Percentiles rank a stretch among this genome's conserved stretches.
Conservation (phyloP, 352 stramenopile species). For the Pythium plurisporium region DNA sequence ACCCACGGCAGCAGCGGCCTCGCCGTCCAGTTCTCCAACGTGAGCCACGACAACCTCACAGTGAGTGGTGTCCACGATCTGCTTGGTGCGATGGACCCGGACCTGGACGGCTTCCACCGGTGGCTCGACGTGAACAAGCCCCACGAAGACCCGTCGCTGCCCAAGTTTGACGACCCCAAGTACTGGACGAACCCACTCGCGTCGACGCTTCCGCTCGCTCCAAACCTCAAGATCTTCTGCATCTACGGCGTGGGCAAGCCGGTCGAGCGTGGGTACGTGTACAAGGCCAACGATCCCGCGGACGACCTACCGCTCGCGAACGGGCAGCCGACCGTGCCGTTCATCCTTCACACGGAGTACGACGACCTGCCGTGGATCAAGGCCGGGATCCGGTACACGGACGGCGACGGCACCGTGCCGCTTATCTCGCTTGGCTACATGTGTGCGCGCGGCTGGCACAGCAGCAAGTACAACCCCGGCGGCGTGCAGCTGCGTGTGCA, state of each 20-base stretch:
- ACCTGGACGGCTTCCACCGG: conserved; percentile 39
- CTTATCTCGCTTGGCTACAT: conserved; percentile 94
- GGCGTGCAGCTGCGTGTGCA: conserved; percentile 82
- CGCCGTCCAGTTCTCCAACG: conserved; percentile 54
- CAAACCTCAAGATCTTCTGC: conserved; percentile 93
- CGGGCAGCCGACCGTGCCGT: conserved; percentile 50
- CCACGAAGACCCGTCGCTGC: conserved; percentile 32
- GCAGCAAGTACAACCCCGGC: conserved; percentile 82
- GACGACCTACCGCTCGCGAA: conserved; percentile 31
- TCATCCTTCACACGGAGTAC: conserved; percentile 56
- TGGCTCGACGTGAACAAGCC: conserved; percentile 43
- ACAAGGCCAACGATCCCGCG: conserved; percentile 40
- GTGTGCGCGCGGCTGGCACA: conserved; percentile 86
- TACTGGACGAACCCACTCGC: conserved; percentile 89
- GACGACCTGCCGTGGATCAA: conserved; percentile 68
- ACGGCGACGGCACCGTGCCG: conserved; percentile 93
- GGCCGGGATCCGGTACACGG: conserved; percentile 76
- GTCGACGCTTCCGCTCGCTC: conserved; percentile 83
- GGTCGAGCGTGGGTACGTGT: conserved; percentile 84
- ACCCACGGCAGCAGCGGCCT: conserved; percentile 46
- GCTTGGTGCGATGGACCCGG: conserved; percentile 41
- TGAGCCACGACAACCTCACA: conserved; percentile 52
- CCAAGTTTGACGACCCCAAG: conserved; percentile 52
- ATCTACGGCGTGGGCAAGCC: conserved; percentile 92
- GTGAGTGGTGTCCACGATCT: conserved; percentile 39